Conservation (phyloP, 2,329 filamentous ascomycete species). For the Microsporum ferrugineum region DNA sequence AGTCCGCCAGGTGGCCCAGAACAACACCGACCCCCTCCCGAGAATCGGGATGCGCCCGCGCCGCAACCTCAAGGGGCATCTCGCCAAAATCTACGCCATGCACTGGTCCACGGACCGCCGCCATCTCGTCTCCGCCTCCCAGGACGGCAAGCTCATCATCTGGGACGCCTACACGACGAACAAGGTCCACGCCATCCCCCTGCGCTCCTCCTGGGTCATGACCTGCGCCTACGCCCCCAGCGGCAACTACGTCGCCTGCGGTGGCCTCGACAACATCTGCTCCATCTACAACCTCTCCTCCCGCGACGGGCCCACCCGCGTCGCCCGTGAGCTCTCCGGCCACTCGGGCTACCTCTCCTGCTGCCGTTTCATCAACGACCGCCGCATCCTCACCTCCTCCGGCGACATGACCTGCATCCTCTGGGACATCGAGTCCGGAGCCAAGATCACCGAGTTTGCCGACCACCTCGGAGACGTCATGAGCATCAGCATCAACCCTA, state of each 20-base stretch:
- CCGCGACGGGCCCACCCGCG: slow-evolving; percentile 90
- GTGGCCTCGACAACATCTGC: slow-evolving; percentile 98
- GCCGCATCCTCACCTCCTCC: slow-evolving; percentile 92
- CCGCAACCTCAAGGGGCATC: slow-evolving; percentile 90
- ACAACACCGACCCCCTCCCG: slow-evolving; percentile 83
- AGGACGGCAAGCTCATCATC: slow-evolving; percentile 98
- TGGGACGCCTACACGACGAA: slow-evolving; percentile 99
- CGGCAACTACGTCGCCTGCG: slow-evolving; percentile 96
- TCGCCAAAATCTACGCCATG: slow-evolving; percentile 99
- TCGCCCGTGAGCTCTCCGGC: slow-evolving; percentile 87
- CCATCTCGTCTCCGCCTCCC: slow-evolving; percentile 93
- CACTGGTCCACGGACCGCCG: slow-evolving; percentile 98
- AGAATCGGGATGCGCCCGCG: slow-evolving; percentile 96
- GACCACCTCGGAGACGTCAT: slow-evolving; percentile 98
- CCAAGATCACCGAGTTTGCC: slow-evolving; percentile 94
- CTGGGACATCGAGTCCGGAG: slow-evolving; percentile 97
- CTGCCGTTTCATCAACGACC: slow-evolving; percentile 98
- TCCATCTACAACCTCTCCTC: slow-evolving; percentile 99
- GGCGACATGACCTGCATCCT: slow-evolving; percentile 99
- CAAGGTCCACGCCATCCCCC: slow-evolving; percentile 96
- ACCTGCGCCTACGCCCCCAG: slow-evolving; percentile 98
- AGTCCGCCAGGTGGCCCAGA: slow-evolving; percentile 82
- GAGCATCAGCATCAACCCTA: slow-evolving; percentile 99
- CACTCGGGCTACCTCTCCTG: slow-evolving; percentile 96
- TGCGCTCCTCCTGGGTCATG: slow-evolving; percentile 99